Evolutionary conservation across 176 grass and related monocot species (phyloP).

Genomic region (bread wheat (Triticum aestivum)): IWGSC_CS_RefSeq_v2.1 NC_057800.1:10213785-10214284

Average conservation of each 20-base stretch:
- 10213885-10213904: not conserved
- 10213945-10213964: not conserved
- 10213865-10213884: not conserved
- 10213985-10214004: not conserved
- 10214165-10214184: not conserved
- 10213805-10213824: not conserved
- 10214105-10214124: not conserved
- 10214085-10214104: not conserved
- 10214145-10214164: not conserved
- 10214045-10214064: not conserved
- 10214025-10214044: not conserved
- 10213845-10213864: not conserved
- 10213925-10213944: not conserved
- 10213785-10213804: not conserved
- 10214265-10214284: not conserved
- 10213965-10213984: not conserved
- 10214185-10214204: not conserved
- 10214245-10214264: not conserved
- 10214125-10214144: not conserved
- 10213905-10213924: not conserved
- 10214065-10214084: not conserved
- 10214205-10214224: not conserved
- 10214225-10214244: not conserved
- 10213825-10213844: not conserved
- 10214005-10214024: not conserved